Evolutionary conservation across 129 eudicot species (phyloP), one percentile per base, ranked within the genome.

Genomic region (Centrapalus pauciflorus): DNA sequence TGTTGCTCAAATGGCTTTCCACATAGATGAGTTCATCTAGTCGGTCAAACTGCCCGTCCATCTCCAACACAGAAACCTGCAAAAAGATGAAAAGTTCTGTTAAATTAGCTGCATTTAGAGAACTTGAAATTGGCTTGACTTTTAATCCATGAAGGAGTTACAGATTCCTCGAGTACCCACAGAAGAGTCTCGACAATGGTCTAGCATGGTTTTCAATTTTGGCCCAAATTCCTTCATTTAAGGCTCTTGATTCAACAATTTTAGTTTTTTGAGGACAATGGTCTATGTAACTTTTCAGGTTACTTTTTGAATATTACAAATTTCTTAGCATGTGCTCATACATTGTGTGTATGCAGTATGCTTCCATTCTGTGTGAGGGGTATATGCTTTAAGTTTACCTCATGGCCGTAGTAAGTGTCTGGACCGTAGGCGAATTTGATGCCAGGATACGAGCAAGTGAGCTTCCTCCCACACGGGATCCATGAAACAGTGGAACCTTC

Each of bases 31-130:
- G 88, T 71, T 92, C 98, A 56, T 92, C 98, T 73, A 92, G 54
- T 85, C 95, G 81, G 77, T 92, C 98, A 46, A 92, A 92, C 61
- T 88, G 95, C 11, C 98, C 98, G 35, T 92, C 98, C 96, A 92
- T 92, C 72, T 92, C 98, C 91, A 92, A 57, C 30, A 92, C 95
- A 12, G 98, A 88, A 9, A 92, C 98, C 98, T 92, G 74, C 51
- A 55, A 26, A 69, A 50, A 14, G 45, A 67, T 23, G 4, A n/a
- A 68, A 41, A 32, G 35, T 30, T 43, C 8, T 20, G 61, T 51
- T 19, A 46, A 26, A 5, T 7, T 50, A 9, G n/a, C 55, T 46
- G 19, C n/a, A 17, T 58, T 33, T 38, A 51, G 55, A 59, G 61
- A 13, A n/a, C n/a, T n/a, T 60, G 49, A 32, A 33, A 2, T 2